Percentiles rank a stretch among this genome's conserved stretches.
phyloP scores from a whole-genome alignment of 352 stramenopile genomes.

The Globisporangium solare region DNA sequence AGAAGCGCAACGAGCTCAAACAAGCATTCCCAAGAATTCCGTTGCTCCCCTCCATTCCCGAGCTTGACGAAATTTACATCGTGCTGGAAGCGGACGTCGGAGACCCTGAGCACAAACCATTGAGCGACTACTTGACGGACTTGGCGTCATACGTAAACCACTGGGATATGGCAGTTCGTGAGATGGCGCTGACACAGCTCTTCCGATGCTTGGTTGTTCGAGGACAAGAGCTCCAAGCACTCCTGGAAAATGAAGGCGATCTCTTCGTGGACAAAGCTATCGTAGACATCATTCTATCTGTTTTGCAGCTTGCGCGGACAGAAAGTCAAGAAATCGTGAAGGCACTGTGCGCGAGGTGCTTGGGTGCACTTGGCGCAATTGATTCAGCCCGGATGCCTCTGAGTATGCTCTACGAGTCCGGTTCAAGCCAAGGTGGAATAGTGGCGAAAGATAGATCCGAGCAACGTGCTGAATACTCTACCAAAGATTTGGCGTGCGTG shows the following conservation, averaged over 20 bases:
- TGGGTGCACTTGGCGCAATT: slow-evolving; percentile 76
- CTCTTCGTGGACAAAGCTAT: slow-evolving; percentile 58
- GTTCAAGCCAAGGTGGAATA: slow-evolving; percentile 16
- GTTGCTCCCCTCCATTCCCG: slow-evolving; percentile 59
- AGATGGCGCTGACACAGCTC: slow-evolving; percentile 70
- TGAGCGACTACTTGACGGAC: slow-evolving; percentile 52
- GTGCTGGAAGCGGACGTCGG: slow-evolving; percentile 53
- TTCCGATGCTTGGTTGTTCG: slow-evolving; percentile 61
- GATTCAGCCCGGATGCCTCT: slow-evolving; percentile 73
- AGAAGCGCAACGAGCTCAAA: slow-evolving; percentile 54
- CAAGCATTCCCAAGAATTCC: slow-evolving; percentile 59
- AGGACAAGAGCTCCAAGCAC: slow-evolving; percentile 43
- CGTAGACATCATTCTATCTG: slow-evolving; percentile 52
- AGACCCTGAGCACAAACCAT: slow-evolving; percentile 36
- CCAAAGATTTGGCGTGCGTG: slow-evolving; percentile 77
- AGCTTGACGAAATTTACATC: slow-evolving; percentile 62
- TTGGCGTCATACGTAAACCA: slow-evolving; percentile 67
- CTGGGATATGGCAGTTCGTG: slow-evolving; percentile 72
- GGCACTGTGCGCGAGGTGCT: slow-evolving; percentile 60
- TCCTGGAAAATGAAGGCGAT: slow-evolving; percentile 73
- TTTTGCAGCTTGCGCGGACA: slow-evolving; percentile 59
- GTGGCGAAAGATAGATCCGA: slow-evolving; percentile 38
- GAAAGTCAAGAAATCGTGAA: slow-evolving; percentile 68
- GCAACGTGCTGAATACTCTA: slow-evolving; percentile 55
- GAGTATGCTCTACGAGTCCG: slow-evolving; percentile 50